Evolutionary conservation across 1,284 basidiomycete species (phyloP).

Genomic region (Fistulinella cinereoalba): DNA sequence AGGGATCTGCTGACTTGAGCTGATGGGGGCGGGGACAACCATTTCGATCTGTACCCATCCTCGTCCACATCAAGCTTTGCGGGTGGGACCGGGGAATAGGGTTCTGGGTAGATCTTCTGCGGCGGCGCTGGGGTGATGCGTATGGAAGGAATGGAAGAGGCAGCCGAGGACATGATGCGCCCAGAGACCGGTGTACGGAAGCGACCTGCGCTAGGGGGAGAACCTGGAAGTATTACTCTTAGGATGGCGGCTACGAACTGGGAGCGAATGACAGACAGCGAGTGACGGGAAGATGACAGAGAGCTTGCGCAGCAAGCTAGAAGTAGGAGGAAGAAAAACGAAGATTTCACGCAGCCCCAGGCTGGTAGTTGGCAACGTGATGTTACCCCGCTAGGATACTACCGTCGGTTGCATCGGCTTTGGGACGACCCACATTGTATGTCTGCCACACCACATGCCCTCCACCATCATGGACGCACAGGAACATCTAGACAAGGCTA

Average conservation of each 20-base stretch:
- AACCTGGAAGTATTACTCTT: too few relatives aligned
- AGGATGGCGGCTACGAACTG: too few relatives aligned
- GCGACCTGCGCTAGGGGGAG: slow-evolving; percentile 47
- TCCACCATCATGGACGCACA: slow-evolving; percentile 23
- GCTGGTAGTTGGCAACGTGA: neutral
- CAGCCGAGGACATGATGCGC: slow-evolving; percentile 42
- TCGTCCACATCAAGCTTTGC: slow-evolving; percentile 32
- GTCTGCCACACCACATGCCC: neutral
- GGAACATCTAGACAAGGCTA: slow-evolving; percentile 49
- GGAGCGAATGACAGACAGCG: too few relatives aligned
- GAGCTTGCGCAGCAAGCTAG: slow-evolving; percentile 13
- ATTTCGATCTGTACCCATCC: slow-evolving; percentile 52
- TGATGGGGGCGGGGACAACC: slow-evolving; percentile 63
- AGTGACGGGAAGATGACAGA: slow-evolving; percentile 1
- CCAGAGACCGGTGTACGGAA: slow-evolving; percentile 17
- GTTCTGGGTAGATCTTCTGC: slow-evolving; percentile 47
- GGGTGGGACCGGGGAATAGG: slow-evolving; percentile 57
- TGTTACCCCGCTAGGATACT: neutral
- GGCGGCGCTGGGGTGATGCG: slow-evolving; percentile 64
- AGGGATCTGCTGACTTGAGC: slow-evolving; percentile 37
- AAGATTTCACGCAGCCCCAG: too few relatives aligned
- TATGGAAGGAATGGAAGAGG: slow-evolving; percentile 57
- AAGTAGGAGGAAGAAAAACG: neutral
- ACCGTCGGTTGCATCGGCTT: neutral
- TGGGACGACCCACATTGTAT: slow-evolving; percentile 5